Conservation (phyloP, 768 basidiomycete species). For the Russula vinacea region DNA sequence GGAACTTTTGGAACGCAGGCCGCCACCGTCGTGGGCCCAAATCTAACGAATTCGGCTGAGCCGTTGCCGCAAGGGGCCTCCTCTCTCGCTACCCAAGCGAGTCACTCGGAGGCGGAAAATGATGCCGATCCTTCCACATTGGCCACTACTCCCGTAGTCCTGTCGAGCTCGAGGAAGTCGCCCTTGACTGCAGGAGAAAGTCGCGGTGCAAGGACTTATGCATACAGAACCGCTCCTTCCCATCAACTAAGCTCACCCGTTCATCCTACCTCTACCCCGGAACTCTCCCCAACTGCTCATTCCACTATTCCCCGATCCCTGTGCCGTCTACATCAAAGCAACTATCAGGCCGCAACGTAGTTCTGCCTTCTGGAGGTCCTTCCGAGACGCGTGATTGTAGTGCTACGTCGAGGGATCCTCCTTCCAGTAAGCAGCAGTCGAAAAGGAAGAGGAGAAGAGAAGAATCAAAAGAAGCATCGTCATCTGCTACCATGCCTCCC, state of each 20-base stretch:
- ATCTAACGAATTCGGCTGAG: background rate
- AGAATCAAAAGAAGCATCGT: background rate
- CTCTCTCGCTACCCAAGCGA: too few species aligned
- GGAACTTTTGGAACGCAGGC: background rate
- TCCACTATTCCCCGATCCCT: background rate
- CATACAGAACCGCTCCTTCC: slow-evolving; percentile 9
- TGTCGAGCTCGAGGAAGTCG: background rate
- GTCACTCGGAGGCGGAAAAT: background rate
- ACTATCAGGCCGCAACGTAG: background rate
- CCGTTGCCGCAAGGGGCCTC: background rate
- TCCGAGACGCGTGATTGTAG: background rate
- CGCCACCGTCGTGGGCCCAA: background rate
- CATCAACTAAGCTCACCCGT: background rate
- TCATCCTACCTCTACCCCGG: background rate
- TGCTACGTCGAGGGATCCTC: background rate
- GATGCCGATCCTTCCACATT: background rate
- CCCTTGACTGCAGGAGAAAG: background rate
- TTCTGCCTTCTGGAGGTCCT: background rate
- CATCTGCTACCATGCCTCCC: background rate
- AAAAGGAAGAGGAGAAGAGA: slow-evolving; percentile 10
- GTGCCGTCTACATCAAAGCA: background rate
- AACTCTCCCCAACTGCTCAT: background rate
- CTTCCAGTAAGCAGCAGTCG: slow-evolving; percentile 6
- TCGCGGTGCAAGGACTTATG: slow-evolving; percentile 1
- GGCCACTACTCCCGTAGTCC: background rate